Conservation (phyloP, 2,329 filamentous ascomycete species). For the Phoma sp. region DNA sequence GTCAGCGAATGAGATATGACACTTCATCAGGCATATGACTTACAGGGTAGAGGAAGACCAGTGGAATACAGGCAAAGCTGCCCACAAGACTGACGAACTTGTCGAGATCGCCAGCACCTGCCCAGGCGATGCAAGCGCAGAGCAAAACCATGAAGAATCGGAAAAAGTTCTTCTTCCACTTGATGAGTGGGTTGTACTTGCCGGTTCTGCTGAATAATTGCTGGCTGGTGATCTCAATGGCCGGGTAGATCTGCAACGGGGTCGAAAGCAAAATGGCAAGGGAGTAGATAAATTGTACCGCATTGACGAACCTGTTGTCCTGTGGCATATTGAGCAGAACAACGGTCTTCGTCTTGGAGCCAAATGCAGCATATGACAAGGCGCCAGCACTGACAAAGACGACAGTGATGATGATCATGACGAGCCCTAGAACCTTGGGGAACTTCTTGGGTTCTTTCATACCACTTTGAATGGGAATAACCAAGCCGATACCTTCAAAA, state of each 20-base stretch:
- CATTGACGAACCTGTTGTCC: constrained; percentile 93
- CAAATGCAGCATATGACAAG: constrained; percentile 93
- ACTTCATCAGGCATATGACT: constrained; percentile 50
- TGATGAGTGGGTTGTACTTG: constrained; percentile 98
- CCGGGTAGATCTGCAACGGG: constrained; percentile 94
- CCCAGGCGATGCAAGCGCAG: constrained; percentile 88
- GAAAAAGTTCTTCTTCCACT: constrained; percentile 99
- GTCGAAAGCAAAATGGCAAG: constrained; percentile 95
- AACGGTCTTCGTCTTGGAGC: constrained; percentile 93
- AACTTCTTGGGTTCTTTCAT: constrained; percentile 94
- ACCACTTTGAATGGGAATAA: constrained; percentile 97
- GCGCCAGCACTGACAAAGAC: constrained; percentile 92
- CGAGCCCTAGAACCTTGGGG: constrained; percentile 80
- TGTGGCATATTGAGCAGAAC: constrained; percentile 96
- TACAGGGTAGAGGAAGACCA: constrained; percentile 98
- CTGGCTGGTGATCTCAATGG: constrained; percentile 95
- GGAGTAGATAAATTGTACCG: constrained; percentile 96
- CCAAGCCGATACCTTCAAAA: constrained; percentile 95
- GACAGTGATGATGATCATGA: constrained; percentile 94
- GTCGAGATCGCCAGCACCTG: constrained; percentile 89
- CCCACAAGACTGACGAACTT: constrained; percentile 97
- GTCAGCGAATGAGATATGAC: constrained; percentile 38
- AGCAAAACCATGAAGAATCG: constrained; percentile 89
- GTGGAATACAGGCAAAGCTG: constrained; percentile 95
- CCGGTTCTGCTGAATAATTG: constrained; percentile 91